These are phyloP conservation scores for Neurospora sp. DNA, from an alignment of 2,329 filamentous ascomycete species.

Conservation along the genomic window DNA sequence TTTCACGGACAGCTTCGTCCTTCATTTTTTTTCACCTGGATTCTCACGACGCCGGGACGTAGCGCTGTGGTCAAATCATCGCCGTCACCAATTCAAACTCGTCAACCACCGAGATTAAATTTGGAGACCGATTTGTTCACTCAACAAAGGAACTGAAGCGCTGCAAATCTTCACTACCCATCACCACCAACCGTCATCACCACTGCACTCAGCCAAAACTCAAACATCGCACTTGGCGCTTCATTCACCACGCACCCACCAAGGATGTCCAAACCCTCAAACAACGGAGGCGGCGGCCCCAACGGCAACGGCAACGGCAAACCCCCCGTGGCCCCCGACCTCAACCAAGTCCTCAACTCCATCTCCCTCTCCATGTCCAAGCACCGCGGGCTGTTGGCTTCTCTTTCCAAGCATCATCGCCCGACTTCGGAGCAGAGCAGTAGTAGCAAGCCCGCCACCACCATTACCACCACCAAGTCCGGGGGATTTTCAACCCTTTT, in stretches of 20 bases:
- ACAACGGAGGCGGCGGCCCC: not conserved
- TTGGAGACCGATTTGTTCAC: too few species aligned
- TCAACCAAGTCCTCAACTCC: not conserved
- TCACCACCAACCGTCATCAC: not conserved
- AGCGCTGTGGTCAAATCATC: not conserved
- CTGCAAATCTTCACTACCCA: not conserved
- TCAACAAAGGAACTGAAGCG: not conserved
- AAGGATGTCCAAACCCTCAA: not conserved
- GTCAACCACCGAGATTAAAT: too few species aligned
- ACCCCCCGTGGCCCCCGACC: not conserved
- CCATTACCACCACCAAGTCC: too few species aligned
- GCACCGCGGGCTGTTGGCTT: not conserved
- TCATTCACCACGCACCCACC: not conserved
- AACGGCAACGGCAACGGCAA: not conserved
- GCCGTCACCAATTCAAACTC: too few species aligned
- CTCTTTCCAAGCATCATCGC: not conserved
- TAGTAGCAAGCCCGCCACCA: too few species aligned
- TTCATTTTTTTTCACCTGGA: not conserved
- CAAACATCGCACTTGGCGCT: not conserved
- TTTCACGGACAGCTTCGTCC: not conserved
- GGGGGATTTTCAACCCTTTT: not conserved
- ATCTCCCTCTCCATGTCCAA: not conserved
- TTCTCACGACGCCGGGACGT: not conserved
- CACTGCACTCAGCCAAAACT: not conserved
- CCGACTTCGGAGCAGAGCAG: not conserved